Conservation (phyloP, 2,329 filamentous ascomycete genomes). For the Zymoseptoria passerinii region DNA sequence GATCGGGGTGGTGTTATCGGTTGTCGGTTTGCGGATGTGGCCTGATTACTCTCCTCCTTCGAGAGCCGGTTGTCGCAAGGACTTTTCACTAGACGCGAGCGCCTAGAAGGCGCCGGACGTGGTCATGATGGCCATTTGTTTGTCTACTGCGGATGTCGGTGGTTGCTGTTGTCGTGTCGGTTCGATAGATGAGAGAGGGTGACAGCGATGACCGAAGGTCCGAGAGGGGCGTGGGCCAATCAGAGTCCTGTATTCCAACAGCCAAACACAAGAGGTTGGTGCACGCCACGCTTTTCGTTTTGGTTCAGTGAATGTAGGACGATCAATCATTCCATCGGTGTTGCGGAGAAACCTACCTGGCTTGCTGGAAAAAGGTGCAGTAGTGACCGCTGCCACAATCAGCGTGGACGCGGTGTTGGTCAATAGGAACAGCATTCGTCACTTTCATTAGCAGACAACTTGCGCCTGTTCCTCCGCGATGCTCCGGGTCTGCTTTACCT, state of each 20-base stretch:
- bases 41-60: constrained; percentile 27
- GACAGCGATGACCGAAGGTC: background rate
- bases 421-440: background rate
- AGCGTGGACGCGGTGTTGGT: background rate
- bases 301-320: background rate
- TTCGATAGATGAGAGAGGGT: constrained; percentile 4
- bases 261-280: background rate
- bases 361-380: background rate
- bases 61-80: constrained; percentile 27
- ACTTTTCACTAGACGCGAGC: constrained; percentile 26
- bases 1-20: background rate
- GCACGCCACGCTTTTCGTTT: background rate
- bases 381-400: background rate
- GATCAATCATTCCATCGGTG: background rate
- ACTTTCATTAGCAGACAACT: constrained; percentile 23
- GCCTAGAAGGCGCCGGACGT: constrained; percentile 25
- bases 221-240: background rate
- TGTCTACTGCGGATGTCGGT: background rate
- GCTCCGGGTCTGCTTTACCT: constrained; percentile 23
- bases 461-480: constrained; percentile 25
- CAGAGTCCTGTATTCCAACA: background rate
- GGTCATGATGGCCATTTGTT: constrained; percentile 11
- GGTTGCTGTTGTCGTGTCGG: constrained; percentile 8
- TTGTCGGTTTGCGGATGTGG: constrained; percentile 1
- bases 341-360: background rate